Evolutionary conservation across 2,329 filamentous ascomycete species (phyloP).

Genomic region (Aureobasidium sp.): DNA sequence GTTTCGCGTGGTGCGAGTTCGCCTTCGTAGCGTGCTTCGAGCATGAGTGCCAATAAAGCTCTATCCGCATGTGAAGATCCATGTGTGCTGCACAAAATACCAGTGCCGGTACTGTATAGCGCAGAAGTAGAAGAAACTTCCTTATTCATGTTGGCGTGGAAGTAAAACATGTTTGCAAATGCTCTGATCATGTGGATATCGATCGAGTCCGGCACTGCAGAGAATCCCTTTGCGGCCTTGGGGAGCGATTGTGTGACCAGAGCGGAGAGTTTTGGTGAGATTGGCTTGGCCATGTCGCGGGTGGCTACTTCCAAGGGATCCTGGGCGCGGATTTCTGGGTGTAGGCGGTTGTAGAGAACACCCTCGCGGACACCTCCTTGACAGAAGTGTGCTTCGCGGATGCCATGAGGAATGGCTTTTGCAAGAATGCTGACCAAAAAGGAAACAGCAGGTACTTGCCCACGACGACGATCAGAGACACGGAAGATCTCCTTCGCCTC

Average conservation of each 20-base stretch:
- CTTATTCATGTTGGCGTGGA: slow-evolving; percentile 44
- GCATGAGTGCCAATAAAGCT: slow-evolving; percentile 71
- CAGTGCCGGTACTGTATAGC: slow-evolving; percentile 73
- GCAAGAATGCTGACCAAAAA: slow-evolving; percentile 82
- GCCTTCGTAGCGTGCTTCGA: slow-evolving; percentile 78
- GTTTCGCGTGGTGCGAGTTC: slow-evolving; percentile 44
- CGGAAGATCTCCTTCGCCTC: slow-evolving; percentile 61
- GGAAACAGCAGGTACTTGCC: slow-evolving; percentile 86
- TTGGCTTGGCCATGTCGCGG: slow-evolving; percentile 45
- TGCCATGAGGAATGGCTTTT: slow-evolving; percentile 68
- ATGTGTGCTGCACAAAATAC: slow-evolving; percentile 69
- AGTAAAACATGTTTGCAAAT: slow-evolving; percentile 62
- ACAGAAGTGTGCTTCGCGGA: slow-evolving; percentile 80
- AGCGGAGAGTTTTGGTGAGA: slow-evolving; percentile 44
- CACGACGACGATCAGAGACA: slow-evolving; percentile 80
- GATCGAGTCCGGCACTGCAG: slow-evolving; percentile 31
- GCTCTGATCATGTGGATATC: slow-evolving; percentile 50
- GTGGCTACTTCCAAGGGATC: slow-evolving; percentile 72
- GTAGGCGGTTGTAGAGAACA: slow-evolving; percentile 74
- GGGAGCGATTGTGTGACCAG: slow-evolving; percentile 51
- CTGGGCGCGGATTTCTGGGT: slow-evolving; percentile 61
- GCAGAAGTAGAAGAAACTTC: slow-evolving; percentile 68
- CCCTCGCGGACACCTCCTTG: slow-evolving; percentile 86
- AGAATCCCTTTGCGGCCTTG: slow-evolving; percentile 5
- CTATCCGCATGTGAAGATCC: slow-evolving; percentile 76